These are phyloP conservation scores for Aotearoamyces nothofagi DNA, from an alignment of 2,329 filamentous ascomycete species.

Conservation along the genomic window DNA sequence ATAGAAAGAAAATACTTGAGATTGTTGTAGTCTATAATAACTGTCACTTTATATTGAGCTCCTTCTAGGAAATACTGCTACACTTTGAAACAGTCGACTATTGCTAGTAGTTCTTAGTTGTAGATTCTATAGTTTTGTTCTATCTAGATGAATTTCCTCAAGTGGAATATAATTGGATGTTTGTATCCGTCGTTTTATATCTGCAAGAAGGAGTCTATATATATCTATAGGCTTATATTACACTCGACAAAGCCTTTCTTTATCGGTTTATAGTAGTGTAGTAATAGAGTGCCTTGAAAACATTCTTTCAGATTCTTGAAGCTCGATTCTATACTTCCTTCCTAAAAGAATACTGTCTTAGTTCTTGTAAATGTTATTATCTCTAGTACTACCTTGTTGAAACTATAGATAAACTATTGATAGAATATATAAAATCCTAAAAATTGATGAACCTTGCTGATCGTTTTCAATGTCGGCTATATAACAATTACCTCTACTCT, in stretches of 20 bases:
- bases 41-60: slow-evolving; percentile 1
- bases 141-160: slow-evolving; percentile 1
- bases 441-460: no score
- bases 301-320: not conserved
- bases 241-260: slow-evolving; percentile 1
- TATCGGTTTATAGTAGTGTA: not conserved
- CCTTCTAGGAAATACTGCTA: no score
- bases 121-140: slow-evolving; percentile 1
- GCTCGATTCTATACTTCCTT: not conserved
- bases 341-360: not conserved
- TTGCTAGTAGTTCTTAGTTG: not conserved
- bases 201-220: slow-evolving; percentile 2
- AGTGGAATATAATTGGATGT: slow-evolving; percentile 1
- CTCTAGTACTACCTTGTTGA: not conserved
- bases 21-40: slow-evolving; percentile 4
- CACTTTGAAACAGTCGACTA: not conserved
- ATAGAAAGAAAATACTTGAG: slow-evolving; percentile 5
- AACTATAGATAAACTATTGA: slow-evolving; percentile 4
- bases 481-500: no score
- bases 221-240: slow-evolving; percentile 3
- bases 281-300: not conserved
- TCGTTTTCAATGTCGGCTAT: no score
- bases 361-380: not conserved
- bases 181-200: not conserved
- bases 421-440: slow-evolving; percentile 6